Evolutionary conservation across 2,329 filamentous ascomycete genomes (phyloP), one percentile per base, ranked within the genome.

Genomic region (Lasiodiplodia hormozganensis): DNA sequence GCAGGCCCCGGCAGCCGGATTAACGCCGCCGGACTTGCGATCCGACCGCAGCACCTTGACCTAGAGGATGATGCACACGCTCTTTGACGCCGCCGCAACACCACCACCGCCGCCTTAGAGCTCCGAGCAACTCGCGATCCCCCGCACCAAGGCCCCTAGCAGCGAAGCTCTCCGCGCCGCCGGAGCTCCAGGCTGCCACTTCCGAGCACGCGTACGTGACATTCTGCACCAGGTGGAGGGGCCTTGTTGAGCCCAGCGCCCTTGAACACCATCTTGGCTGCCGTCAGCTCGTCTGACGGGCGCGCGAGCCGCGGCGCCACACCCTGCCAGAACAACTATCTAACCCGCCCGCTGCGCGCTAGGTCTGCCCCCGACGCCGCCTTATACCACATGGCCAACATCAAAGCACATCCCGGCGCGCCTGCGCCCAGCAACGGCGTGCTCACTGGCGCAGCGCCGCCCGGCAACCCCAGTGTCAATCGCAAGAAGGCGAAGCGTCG

Each of bases 401-500:
- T 73, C 73, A 74, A 73, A 72, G 72, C 70, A 66, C 73, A 76
- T 51, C 60, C 65, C 53, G 68, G 73, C 68, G 70, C 72, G 69
- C 75, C 73, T 40, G 75, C 80, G 51, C 69, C 78, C 38, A 70
- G 74, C 73, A 83, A 82, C 76, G 81, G 80, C 73, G 74, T 81
- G 72, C 72, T 78, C 36, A 76, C 77, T 36, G 77, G 71, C 62
- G 73, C 77, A 54, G 73, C 75, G 53, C 70, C 79, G 21, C 73
- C 72, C 68, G 74, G 71, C 69, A 74, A 84, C 54, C 84, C 83
- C 54, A 76, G 85, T 10, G 90, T 94, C 64, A 97, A 97, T 82
- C 89, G 92, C 77, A 97, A 97, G 85, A 98, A 97, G 85, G 92
- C 96, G 80, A 97, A 97, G 85, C 89, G 94, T 73, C 88, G 94